phyloP scores from a whole-genome alignment of 352 stramenopile genomes.

The Saprolegnia diclina region DNA sequence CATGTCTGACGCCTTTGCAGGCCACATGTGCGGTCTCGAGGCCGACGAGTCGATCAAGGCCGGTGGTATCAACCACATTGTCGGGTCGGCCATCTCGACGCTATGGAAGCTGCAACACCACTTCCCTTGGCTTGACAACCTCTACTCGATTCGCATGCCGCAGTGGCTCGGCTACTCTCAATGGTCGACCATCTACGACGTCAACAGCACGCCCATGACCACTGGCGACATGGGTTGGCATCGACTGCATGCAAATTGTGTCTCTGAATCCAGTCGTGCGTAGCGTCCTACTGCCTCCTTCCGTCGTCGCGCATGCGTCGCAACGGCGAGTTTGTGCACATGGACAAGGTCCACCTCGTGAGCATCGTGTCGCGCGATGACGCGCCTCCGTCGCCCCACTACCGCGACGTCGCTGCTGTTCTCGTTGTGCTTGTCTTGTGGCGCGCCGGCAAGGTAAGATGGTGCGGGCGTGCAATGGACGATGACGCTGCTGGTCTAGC shows the following conservation, averaged over 20 bases:
- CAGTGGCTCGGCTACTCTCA: conserved; percentile 42
- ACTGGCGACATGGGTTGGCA: conserved; percentile 33
- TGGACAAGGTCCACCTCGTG: conserved; percentile 41
- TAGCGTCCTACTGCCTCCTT: conserved; percentile 40
- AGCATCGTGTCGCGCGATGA: conserved; percentile 56
- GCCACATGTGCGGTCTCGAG: conserved; percentile 9
- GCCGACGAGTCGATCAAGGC: neutral
- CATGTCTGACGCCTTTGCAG: neutral
- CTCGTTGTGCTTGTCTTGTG: neutral
- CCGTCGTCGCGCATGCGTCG: conserved; percentile 41
- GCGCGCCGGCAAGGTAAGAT: conserved; percentile 2
- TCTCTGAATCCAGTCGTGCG: conserved; percentile 28
- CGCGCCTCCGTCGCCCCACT: neutral
- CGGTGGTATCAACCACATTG: conserved; percentile 13
- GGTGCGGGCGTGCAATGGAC: neutral
- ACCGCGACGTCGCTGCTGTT: neutral
- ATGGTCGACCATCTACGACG: conserved; percentile 22
- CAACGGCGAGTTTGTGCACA: conserved; percentile 44
- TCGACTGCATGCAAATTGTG: conserved; percentile 33
- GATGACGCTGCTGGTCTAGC: neutral
- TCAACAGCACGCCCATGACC: conserved; percentile 16
- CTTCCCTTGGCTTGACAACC: conserved; percentile 5
- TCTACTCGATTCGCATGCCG: conserved; percentile 52
- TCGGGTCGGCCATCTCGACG: conserved; percentile 17
- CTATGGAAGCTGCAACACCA: conserved; percentile 21